Evolutionary conservation across 2,329 filamentous ascomycete species (phyloP).

Genomic region (Exutisphaerella laricina): DNA sequence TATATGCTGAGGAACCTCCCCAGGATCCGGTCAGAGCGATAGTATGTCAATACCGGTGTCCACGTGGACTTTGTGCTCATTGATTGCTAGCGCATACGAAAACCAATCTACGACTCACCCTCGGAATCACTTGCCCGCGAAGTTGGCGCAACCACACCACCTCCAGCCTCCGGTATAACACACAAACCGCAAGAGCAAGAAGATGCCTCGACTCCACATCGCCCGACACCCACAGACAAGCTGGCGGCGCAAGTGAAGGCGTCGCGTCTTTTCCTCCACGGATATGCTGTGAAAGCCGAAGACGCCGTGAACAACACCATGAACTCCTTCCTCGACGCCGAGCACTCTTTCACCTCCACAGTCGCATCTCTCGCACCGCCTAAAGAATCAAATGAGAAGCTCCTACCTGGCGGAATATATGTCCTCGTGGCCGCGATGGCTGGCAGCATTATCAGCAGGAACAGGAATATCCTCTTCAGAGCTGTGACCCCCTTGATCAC

Average conservation of each 20-base stretch:
- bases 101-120: slow-evolving; percentile 69
- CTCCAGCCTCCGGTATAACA: slow-evolving; percentile 33
- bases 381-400: slow-evolving; percentile 75
- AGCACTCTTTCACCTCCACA: slow-evolving; percentile 84
- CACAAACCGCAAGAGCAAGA: slow-evolving; percentile 28
- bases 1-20: slow-evolving; percentile 46
- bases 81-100: slow-evolving; percentile 36
- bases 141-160: slow-evolving; percentile 37
- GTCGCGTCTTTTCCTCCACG: slow-evolving; percentile 74
- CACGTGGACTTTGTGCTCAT: no score
- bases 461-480: slow-evolving; percentile 78
- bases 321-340: slow-evolving; percentile 73
- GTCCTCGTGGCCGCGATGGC: slow-evolving; percentile 93
- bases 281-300: slow-evolving; percentile 67
- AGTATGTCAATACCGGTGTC: slow-evolving; percentile 23
- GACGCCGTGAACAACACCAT: slow-evolving; percentile 77
- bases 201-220: slow-evolving; percentile 29
- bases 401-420: slow-evolving; percentile 86
- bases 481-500: slow-evolving; percentile 70
- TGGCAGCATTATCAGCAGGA: slow-evolving; percentile 82
- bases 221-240: slow-evolving; percentile 79
- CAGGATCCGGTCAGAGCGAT: slow-evolving; percentile 27
- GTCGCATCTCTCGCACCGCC: slow-evolving; percentile 82
- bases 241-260: slow-evolving; percentile 76
- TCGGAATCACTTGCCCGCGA: slow-evolving; percentile 30